phyloP scores from a whole-genome alignment of 2,329 filamentous ascomycete species.

The Aspergillus eucalypticola region DNA sequence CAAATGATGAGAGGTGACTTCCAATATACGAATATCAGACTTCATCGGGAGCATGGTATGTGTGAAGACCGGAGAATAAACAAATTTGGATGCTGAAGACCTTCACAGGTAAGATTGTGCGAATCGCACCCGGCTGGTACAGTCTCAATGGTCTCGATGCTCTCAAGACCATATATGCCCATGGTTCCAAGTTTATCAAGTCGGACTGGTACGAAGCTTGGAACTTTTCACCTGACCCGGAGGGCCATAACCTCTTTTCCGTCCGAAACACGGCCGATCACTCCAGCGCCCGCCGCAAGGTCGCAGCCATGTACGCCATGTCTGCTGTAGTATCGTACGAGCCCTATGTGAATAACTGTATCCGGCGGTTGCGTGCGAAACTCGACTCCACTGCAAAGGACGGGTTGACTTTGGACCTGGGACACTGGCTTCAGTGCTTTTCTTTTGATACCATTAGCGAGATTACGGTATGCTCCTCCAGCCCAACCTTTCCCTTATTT shows the following conservation, averaged over 20 bases:
- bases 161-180: constrained; percentile 72
- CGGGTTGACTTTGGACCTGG: constrained; percentile 18
- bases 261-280: constrained; percentile 52
- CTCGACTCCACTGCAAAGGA: constrained; percentile 6
- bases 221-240: neutral
- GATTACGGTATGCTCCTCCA: constrained; percentile 51
- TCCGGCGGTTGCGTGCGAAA: constrained; percentile 14
- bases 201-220: neutral
- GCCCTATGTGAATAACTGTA: constrained; percentile 17
- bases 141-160: constrained; percentile 74
- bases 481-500: too few species aligned
- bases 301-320: constrained; percentile 21
- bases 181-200: neutral
- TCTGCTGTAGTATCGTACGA: constrained; percentile 17
- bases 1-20: constrained; percentile 66
- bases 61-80: too few species aligned
- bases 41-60: constrained; percentile 68
- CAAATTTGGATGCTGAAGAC: too few species aligned
- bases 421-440: constrained; percentile 72
- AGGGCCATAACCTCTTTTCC: constrained; percentile 62
- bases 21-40: constrained; percentile 65
- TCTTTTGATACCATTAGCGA: constrained; percentile 83
- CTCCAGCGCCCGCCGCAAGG: constrained; percentile 18
- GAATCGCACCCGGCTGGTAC: constrained; percentile 70
- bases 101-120: constrained; percentile 58